Evolutionary conservation across 148 eudicot genomes (phyloP), one percentile per base, ranked within the genome.

Genomic region (Gaultheria prostrata): DNA sequence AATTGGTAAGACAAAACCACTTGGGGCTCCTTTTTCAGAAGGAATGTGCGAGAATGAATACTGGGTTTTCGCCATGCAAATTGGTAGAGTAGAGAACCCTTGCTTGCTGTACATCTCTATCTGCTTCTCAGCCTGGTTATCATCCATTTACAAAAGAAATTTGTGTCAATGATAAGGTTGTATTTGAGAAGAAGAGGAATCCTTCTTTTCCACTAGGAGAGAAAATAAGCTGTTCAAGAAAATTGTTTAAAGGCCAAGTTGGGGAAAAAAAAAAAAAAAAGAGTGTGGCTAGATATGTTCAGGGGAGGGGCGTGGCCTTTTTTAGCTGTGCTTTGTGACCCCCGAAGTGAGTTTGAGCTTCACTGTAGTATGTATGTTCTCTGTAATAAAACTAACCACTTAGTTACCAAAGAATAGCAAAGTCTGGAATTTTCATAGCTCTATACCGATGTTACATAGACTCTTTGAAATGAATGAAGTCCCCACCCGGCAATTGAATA

Each of bases 41-140:
- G 99, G 90, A 63, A 87, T 86, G 86, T 97, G 89, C 8, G 99
- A 95, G 79, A 97, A 97, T 20, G 99, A 97, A 80, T 97, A 97
- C 80, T 97, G 99, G 24, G 99, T 97, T 87, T 97, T 97, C 2
- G 99, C 99, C 97, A 97, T 97, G 89, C 99, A 97, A 83, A 97
- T 97, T 82, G 99, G 99, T 80, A 97, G 92, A 72, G 83, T 80
- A 8, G 95, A 88, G 82, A 97, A 97, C 9, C 99, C 99, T 91
- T 97, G 99, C 79, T 84, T 92, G 85, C 85, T 91, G 89, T 97
- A 97, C 94, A 92, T 91, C 86, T 90, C 95, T 21, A 97, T 95
- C 87, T 97, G 98, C 86, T 97, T 97, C 92, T 93, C 96, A 17
- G 99, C 98, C 99, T 97, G 57, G 79, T 67, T 28, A 63, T 24